Percentiles rank a stretch among this genome's conserved stretches.
These are phyloP conservation scores for Rhodosporidiobolus sp. DNA, from an alignment of 768 basidiomycete species.

Conservation along the genomic window DNA sequence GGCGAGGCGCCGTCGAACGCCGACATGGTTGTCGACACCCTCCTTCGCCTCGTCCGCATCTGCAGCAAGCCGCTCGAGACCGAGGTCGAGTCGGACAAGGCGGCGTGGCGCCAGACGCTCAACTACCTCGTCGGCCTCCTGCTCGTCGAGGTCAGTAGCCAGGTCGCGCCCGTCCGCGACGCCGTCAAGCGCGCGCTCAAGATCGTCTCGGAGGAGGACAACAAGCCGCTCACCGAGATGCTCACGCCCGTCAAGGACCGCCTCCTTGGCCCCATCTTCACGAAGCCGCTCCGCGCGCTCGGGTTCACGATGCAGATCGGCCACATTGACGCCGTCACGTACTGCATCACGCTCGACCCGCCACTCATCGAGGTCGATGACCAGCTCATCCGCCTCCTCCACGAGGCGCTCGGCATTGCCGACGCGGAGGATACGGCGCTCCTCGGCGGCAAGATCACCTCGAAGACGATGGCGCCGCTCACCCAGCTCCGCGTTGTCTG, in stretches of 20 bases:
- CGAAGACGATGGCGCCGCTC: conserved; percentile 75
- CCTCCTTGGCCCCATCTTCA: conserved; percentile 82
- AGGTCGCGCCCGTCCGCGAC: conserved; percentile 77
- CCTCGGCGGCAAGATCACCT: conserved; percentile 64
- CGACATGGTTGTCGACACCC: conserved; percentile 71
- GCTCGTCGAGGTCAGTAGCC: conserved; percentile 74
- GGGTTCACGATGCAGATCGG: conserved; percentile 95
- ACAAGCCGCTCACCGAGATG: conserved; percentile 70
- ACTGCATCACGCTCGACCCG: conserved; percentile 82
- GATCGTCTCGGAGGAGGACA: conserved; percentile 69
- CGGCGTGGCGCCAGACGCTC: conserved; percentile 47
- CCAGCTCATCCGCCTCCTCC: conserved; percentile 81
- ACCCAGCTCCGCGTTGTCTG: conserved; percentile 89
- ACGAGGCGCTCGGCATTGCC: conserved; percentile 89
- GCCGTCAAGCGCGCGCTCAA: conserved; percentile 77
- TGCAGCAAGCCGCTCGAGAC: conserved; percentile 59
- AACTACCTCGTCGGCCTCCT: conserved; percentile 73
- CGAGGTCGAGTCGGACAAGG: conserved; percentile 25
- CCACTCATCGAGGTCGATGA: conserved; percentile 88
- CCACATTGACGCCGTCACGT: conserved; percentile 94
- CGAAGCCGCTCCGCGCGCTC: conserved; percentile 91
- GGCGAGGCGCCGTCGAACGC: conserved; percentile 79
- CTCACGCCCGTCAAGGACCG: conserved; percentile 79
- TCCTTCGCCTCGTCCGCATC: conserved; percentile 54
- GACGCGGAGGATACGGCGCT: conserved; percentile 90